Conservation (phyloP, 139 green algal species). For the Chlorella sp. region DNA sequence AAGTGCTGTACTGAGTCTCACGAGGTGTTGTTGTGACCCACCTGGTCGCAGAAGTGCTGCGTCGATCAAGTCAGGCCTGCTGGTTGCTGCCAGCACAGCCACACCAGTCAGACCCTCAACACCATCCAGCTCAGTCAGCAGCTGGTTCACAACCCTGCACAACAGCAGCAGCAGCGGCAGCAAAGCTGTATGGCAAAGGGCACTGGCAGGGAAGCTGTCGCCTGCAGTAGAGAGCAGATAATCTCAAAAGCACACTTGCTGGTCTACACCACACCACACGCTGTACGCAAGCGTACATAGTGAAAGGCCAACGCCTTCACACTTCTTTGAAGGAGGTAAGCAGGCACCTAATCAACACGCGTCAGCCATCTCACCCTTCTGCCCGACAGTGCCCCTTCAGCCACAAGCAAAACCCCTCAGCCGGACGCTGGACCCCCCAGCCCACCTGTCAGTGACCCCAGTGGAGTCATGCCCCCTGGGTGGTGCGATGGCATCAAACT, state of each 20-base stretch:
- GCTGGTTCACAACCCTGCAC: conserved; percentile 97
- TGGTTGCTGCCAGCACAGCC: conserved; percentile 85
- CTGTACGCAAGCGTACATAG: conserved; percentile 20
- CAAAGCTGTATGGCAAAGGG: too few relatives aligned
- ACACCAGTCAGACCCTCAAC: conserved; percentile 87
- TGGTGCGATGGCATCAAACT: conserved; percentile 97
- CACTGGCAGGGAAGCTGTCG: too few relatives aligned
- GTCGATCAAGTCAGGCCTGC: conserved; percentile 58
- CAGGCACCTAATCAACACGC: not conserved
- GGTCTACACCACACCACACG: conserved; percentile 86
- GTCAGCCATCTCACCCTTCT: too few relatives aligned
- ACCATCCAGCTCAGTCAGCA: conserved; percentile 97
- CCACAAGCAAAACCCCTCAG: not conserved
- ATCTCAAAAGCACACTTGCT: too few relatives aligned
- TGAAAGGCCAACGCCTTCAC: too few relatives aligned
- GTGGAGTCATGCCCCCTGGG: conserved; percentile 89
- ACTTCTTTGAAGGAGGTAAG: not conserved
- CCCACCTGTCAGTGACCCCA: too few relatives aligned
- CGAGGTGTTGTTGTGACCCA: too few relatives aligned
- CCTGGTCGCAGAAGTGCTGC: conserved; percentile 86
- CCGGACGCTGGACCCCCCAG: too few relatives aligned
- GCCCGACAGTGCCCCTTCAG: too few relatives aligned
- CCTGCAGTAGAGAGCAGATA: too few relatives aligned
- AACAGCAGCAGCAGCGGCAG: too few relatives aligned
- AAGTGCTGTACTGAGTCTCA: too few relatives aligned